Percentiles rank a stretch among this genome's conserved stretches.
phyloP scores from a whole-genome alignment of 176 grass and related monocot genomes.

The Paspalum vaginatum region DNA sequence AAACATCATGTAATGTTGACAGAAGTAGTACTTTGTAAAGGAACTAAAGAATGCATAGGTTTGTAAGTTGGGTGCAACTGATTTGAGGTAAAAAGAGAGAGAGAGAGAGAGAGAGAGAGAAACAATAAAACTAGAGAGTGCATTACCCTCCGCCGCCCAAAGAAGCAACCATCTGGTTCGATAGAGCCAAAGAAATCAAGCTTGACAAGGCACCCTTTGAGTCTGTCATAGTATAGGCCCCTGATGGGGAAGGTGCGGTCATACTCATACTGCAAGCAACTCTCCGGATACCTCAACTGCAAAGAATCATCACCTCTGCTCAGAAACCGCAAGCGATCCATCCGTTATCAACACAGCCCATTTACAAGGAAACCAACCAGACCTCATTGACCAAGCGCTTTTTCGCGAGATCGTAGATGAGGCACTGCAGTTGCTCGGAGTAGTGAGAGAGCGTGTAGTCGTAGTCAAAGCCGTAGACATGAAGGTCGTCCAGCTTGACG shows the following conservation, averaged over 20 bases:
- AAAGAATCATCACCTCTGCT: constrained; percentile 26
- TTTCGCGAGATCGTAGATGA: constrained; percentile 96
- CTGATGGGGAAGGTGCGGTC: constrained; percentile 85
- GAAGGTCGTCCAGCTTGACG: constrained; percentile 73
- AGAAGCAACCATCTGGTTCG: constrained; percentile 90
- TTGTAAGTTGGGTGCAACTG: neutral
- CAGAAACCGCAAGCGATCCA: constrained; percentile 9
- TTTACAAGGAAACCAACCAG: neutral
- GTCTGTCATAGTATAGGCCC: constrained; percentile 90
- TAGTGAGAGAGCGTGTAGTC: constrained; percentile 96
- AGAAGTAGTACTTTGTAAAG: neutral
- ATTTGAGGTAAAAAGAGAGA: neutral
- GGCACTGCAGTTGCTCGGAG: constrained; percentile 70
- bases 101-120: too few relatives aligned
- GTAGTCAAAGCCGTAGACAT: constrained; percentile 98
- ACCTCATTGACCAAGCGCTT: constrained; percentile 93
- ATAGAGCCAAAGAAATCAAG: constrained; percentile 99
- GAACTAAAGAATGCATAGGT: neutral
- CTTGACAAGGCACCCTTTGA: constrained; percentile 89
- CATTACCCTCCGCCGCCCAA: constrained; percentile 77
- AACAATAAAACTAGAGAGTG: neutral
- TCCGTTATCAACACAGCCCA: neutral
- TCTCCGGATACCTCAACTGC: constrained; percentile 92
- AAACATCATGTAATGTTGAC: too few relatives aligned
- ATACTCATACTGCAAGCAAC: constrained; percentile 88